These are phyloP conservation scores for Naumovozyma castellii DNA, from an alignment of 805 yeast genomes.

Conservation along the genomic window DNA sequence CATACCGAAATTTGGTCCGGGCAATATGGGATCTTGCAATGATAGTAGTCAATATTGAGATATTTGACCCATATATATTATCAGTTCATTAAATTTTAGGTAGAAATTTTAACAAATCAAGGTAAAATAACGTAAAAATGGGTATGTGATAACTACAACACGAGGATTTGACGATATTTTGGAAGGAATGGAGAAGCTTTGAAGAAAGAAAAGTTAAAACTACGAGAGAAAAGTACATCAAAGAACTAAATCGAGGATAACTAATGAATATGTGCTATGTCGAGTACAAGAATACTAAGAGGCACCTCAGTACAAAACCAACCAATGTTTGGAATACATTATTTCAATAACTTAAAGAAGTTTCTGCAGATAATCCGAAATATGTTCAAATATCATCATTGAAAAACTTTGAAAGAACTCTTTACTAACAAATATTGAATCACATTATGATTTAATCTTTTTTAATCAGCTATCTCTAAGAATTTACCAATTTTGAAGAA, in stretches of 20 bases:
- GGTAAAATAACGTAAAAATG: conserved; percentile 34
- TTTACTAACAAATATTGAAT: conserved; percentile 11
- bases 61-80: background rate
- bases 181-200: background rate
- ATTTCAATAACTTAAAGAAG: too few species aligned
- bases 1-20: background rate
- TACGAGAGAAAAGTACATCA: too few species aligned
- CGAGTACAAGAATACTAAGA: too few species aligned
- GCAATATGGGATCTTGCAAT: background rate
- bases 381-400: too few species aligned
- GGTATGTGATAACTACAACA: conserved; percentile 28
- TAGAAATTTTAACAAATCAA: conserved; percentile 10
- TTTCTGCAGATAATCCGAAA: too few species aligned
- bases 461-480: conserved; percentile 82
- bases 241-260: too few species aligned
- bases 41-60: background rate
- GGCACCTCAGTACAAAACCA: too few species aligned
- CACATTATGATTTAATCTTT: background rate
- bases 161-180: background rate
- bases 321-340: too few species aligned
- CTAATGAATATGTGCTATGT: too few species aligned
- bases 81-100: background rate
- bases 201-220: too few species aligned
- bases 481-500: conserved; percentile 97
- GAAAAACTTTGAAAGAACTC: background rate